Evolutionary conservation across 2,329 filamentous ascomycete genomes (phyloP).

Genomic region (Xylariales sp.): DNA sequence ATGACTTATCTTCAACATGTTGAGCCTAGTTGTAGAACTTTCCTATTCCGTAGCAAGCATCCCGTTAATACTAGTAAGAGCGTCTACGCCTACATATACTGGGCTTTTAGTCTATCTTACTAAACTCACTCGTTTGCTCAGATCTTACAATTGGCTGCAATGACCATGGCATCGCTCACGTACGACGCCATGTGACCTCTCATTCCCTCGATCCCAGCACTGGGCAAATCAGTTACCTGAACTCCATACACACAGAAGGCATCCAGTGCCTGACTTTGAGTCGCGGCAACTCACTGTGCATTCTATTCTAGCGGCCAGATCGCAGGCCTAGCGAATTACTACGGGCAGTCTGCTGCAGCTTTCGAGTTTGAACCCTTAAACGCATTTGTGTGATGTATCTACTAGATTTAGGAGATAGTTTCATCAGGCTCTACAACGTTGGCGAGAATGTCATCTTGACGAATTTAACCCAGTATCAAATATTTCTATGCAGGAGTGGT

Average conservation of each 20-base stretch:
- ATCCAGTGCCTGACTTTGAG: constrained; percentile 1
- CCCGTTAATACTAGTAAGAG: neutral
- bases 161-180: neutral
- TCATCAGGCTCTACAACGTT: neutral
- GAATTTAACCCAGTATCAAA: neutral
- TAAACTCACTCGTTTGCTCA: neutral
- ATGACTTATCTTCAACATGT: no score
- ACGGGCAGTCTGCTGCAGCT: neutral
- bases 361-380: neutral
- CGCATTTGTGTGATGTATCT: neutral
- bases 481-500: no score
- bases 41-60: no score
- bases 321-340: constrained; percentile 1
- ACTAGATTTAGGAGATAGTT: neutral
- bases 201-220: neutral
- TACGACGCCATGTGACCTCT: neutral
- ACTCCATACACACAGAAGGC: neutral
- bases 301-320: neutral
- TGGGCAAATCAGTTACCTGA: neutral
- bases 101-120: no score
- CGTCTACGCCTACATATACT: no score
- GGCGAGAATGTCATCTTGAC: neutral
- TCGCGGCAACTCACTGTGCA: neutral
- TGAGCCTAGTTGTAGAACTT: no score
- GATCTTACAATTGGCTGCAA: constrained; percentile 1